Evolutionary conservation across 2,329 filamentous ascomycete species (phyloP).

Genomic region (Colletotrichum destructivum): DNA sequence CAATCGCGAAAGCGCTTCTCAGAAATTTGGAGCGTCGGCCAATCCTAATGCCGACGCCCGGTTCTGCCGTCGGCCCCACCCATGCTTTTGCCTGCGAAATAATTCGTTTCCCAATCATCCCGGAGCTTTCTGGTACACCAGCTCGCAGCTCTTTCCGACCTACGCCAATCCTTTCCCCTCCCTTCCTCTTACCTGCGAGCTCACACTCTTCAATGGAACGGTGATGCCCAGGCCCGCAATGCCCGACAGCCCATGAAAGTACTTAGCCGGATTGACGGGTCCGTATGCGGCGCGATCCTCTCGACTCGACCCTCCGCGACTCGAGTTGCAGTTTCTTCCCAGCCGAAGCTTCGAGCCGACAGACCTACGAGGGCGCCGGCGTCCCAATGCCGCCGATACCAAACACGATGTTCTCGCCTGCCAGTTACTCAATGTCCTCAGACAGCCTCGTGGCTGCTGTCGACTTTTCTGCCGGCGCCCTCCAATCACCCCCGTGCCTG

Average conservation of each 20-base stretch:
- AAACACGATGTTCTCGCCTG: constrained; percentile 5
- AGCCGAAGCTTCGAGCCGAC: constrained; percentile 30
- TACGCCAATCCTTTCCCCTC: not conserved
- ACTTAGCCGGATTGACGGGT: constrained; percentile 71
- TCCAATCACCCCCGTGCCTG: constrained; percentile 44
- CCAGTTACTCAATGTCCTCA: constrained; percentile 47
- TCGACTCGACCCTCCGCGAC: constrained; percentile 58
- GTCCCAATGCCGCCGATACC: constrained; percentile 13
- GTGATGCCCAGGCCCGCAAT: constrained; percentile 50
- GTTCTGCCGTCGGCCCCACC: constrained; percentile 23
- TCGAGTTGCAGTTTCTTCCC: constrained; percentile 34
- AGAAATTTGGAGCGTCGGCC: constrained; percentile 44
- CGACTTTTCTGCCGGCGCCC: constrained; percentile 55
- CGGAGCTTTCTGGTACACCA: constrained; percentile 33
- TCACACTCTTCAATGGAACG: constrained; percentile 35
- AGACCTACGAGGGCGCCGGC: constrained; percentile 36
- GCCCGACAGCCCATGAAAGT: constrained; percentile 73
- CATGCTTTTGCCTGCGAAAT: constrained; percentile 35
- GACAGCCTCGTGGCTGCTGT: constrained; percentile 58
- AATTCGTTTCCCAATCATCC: constrained; percentile 36
- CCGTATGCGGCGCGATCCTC: constrained; percentile 71
- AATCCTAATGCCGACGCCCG: constrained; percentile 41
- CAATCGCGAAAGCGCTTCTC: constrained; percentile 23
- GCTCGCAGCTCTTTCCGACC: constrained; percentile 23
- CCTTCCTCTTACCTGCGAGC: not conserved